Evolutionary conservation across 2,329 filamentous ascomycete genomes (phyloP), one percentile per base, ranked within the genome.

Genomic region (Ceratocystis cubensis): DNA sequence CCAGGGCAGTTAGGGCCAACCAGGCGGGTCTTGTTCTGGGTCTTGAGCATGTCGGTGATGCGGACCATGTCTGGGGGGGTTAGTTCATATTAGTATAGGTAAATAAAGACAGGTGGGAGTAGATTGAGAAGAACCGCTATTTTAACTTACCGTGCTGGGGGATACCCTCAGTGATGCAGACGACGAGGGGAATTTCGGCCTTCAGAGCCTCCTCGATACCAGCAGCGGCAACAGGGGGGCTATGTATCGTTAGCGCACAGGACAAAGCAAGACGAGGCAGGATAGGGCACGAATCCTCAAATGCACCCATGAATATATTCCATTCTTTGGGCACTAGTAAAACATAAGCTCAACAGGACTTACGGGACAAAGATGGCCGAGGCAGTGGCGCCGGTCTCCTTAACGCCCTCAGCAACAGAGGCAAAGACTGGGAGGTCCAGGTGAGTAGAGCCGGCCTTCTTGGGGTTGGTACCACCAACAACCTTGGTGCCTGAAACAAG

Each of bases 1-100:
- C 93, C 94, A 70, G 94, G 94, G 83, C 94, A 99, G 83, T 97
- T 99, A 75, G 93, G 93, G 72, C 93, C 93, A 70, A 97, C 91
- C 74, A 99, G 84, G 75, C 94, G 89, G 72, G 93, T 96, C 85
- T 97, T 97, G 82, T 81, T 87, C 81, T 99, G 94, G 66, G 92
- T 90, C 85, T 96, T 97, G 76, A 99, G 85, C 78, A 97, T 96
- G 77, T 91, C 86, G 76, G 94, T 96, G 78, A 97, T 96, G 80
- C 93, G 91, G 73, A 97, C 91, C 94, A 99, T 99, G 81, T 99
- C 91, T 94, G 69, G 3, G 37, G 37, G 37, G 10, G 33, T 10
- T 10, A 13, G 33, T 37, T 37, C 3, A 41, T 13, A 41, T 41
- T 15, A 41, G 37, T 41, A 13, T 15, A 41, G 37, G 37, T 41